Evolutionary conservation across 23 red algal genomes (phyloP).

Genomic region (Gracilariopsis chorda): DNA sequence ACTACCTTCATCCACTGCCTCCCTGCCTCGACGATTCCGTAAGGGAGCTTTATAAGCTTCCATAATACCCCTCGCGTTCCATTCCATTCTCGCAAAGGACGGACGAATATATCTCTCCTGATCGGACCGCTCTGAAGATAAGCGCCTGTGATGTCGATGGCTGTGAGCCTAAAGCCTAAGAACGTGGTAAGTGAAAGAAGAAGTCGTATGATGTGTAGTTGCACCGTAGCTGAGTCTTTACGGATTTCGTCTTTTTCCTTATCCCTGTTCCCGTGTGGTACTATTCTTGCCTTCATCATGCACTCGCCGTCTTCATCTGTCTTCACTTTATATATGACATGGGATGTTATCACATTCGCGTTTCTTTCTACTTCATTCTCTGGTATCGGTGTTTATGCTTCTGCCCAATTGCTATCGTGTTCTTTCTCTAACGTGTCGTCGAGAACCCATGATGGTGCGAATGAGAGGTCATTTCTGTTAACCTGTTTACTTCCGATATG

Average conservation of each 20-base stretch:
- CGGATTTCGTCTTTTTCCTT: not conserved
- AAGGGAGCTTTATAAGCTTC: slow-evolving; percentile 16
- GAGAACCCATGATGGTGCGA: not conserved
- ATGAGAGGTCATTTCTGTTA: not conserved
- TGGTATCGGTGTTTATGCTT: not conserved
- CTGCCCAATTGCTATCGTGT: not conserved
- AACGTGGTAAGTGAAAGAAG: not conserved
- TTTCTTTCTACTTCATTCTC: not conserved
- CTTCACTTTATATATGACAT: slow-evolving; percentile 24
- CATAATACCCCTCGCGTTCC: not conserved
- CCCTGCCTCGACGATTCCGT: slow-evolving; percentile 4
- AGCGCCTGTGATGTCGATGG: slow-evolving; percentile 2
- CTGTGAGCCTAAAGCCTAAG: not conserved
- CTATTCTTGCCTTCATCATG: not conserved
- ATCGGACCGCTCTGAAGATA: not conserved
- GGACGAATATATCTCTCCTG: not conserved
- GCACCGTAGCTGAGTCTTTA: not conserved
- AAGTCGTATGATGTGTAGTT: not conserved
- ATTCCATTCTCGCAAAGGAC: not conserved
- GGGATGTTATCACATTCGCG: not conserved
- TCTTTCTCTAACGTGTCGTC: not conserved
- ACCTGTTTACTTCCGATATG: not conserved
- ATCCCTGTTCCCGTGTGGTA: not conserved
- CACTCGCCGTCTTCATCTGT: not conserved
- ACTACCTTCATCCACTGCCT: not conserved